Evolutionary conservation across 306 rosid genomes (phyloP).

Genomic region (Medicago ruthenica): DNA sequence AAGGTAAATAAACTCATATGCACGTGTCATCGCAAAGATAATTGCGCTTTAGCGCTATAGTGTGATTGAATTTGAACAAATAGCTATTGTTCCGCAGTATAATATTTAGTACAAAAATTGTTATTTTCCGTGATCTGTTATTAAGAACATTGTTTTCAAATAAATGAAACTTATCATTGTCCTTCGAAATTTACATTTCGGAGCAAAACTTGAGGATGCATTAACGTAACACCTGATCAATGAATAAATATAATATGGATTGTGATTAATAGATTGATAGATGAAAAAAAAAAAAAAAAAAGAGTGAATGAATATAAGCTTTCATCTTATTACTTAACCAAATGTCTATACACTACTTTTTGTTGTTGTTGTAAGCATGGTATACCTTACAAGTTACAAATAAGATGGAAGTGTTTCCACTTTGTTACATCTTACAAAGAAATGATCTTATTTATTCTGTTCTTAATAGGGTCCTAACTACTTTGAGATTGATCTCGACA

Average conservation of each 20-base stretch:
- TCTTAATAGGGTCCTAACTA: constrained; percentile 76
- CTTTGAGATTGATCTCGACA: constrained; percentile 96
- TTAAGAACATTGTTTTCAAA: background rate
- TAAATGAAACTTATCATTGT: too few relatives aligned
- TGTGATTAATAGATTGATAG: background rate
- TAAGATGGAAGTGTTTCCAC: background rate
- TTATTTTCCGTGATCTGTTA: background rate
- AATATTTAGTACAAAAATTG: background rate
- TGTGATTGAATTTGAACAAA: background rate
- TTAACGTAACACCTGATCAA: too few relatives aligned
- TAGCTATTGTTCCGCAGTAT: background rate
- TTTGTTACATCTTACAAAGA: background rate
- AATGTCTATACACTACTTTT: too few relatives aligned
- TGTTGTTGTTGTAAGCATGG: too few relatives aligned
- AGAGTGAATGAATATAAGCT: too few relatives aligned
- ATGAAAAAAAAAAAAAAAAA: too few relatives aligned
- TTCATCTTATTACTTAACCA: too few relatives aligned
- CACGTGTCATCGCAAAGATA: background rate
- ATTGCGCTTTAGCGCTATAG: background rate
- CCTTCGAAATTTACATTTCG: too few relatives aligned
- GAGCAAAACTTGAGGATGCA: too few relatives aligned
- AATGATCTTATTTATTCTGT: constrained; percentile 20
- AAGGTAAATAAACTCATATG: constrained; percentile 52
- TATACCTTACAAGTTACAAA: too few relatives aligned
- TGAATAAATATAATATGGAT: too few relatives aligned